Conservation (phyloP, 2,329 filamentous ascomycete species). For the Colletotrichum sidae region DNA sequence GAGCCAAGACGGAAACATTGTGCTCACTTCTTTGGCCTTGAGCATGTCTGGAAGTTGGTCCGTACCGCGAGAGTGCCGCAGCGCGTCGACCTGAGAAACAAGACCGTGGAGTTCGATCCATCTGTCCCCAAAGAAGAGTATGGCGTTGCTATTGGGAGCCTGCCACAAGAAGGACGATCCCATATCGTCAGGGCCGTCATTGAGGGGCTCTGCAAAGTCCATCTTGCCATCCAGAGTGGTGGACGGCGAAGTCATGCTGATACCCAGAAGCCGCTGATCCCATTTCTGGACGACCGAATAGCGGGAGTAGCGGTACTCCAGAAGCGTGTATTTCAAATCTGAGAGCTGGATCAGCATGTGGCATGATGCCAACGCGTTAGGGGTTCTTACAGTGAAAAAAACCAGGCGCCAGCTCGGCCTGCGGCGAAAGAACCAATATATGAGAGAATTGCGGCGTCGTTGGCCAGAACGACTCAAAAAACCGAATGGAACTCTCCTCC, state of each 20-base stretch:
- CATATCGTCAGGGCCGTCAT: conserved; percentile 45
- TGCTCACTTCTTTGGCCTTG: conserved; percentile 71
- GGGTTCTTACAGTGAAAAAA: conserved; percentile 79
- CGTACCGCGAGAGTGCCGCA: conserved; percentile 47
- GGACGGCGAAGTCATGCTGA: conserved; percentile 82
- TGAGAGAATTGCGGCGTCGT: conserved; percentile 72
- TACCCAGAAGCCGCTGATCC: conserved; percentile 74
- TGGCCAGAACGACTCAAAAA: conserved; percentile 92
- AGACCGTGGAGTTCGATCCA: conserved; percentile 91
- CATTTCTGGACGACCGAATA: conserved; percentile 55
- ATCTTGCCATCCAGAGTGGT: conserved; percentile 70
- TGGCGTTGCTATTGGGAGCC: conserved; percentile 83
- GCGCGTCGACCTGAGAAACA: conserved; percentile 71
- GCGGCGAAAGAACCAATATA: conserved; percentile 85
- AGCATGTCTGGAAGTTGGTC: conserved; percentile 53
- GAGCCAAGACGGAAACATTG: conserved; percentile 79
- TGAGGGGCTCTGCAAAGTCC: conserved; percentile 60
- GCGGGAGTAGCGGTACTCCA: conserved; percentile 82
- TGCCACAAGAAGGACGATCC: conserved; percentile 83
- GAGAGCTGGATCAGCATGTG: not conserved
- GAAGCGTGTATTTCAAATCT: conserved; percentile 80
- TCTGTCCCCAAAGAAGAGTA: conserved; percentile 84
- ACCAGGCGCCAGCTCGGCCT: conserved; percentile 81
- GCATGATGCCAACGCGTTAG: not conserved
- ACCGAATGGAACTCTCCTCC: conserved; percentile 78